Evolutionary conservation across 139 green algal species (phyloP), one percentile per base, ranked within the genome.

Genomic region (Coelastrella sp.): DNA sequence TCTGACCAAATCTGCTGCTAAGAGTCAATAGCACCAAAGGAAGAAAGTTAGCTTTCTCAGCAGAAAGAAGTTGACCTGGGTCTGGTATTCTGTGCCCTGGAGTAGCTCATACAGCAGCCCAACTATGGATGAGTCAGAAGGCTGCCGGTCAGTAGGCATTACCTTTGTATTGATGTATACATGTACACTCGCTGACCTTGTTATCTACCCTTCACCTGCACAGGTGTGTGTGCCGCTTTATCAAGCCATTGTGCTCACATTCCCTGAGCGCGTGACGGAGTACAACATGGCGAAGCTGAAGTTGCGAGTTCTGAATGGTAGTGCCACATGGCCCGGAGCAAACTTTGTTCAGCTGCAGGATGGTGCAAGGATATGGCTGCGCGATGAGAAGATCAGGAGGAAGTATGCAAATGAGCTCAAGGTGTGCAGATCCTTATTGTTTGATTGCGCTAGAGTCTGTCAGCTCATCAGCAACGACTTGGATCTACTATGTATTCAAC

Each of bases 271-370:
- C 0, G 97, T 99, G 37, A 97, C 93, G 4, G 68, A 88, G 23
- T 84, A 98, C 95, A 99, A 99, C 94, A 94, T 99, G 41, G 92
- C 96, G 48, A 93, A 94, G 79, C 90, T 99, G 80, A 86, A 92
- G 72, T 69, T 91, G 43, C 80, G 89, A 15, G 92, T 98, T 32
- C 74, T 96, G 19, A 94, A 95, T 41, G 95, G 93, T 76, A 79
- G 84, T 32, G 38, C 67, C 27, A 88, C 75, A 27, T 95, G 92
- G 91, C 97, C 97, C 3, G 97, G 97, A 9, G 97, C 97, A 48
- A 98, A 98, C 91, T 98, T 98, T 86, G 94, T 99, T 72, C 41
- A 93, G 15, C 85, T 91, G 34, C 87, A 91, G 23, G 89, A 95
- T 25, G 91, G 91, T 21, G 88, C 87, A 30, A 91, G 91, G 43